phyloP scores from a whole-genome alignment of 257 asterid species.

The Cruciata laevipes region DNA sequence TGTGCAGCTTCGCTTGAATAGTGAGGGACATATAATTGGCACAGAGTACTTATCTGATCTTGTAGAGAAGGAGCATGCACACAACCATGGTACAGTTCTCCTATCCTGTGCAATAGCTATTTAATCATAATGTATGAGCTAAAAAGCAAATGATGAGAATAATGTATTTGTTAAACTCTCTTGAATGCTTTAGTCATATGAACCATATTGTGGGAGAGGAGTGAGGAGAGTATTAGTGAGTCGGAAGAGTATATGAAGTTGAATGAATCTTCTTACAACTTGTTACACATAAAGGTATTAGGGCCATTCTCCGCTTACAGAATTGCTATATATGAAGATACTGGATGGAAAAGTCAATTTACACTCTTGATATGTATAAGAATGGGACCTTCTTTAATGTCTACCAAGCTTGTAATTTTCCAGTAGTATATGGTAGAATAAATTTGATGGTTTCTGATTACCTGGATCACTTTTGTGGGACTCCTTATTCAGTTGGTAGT shows the following conservation, averaged over 20 bases:
- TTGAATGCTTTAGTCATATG: background rate
- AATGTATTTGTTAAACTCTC: background rate
- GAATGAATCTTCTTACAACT: background rate
- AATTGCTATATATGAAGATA: no score
- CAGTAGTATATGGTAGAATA: background rate
- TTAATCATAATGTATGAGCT: background rate
- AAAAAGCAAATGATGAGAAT: background rate
- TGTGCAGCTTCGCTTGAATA: constrained; percentile 84
- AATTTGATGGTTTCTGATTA: background rate
- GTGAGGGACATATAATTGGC: constrained; percentile 69
- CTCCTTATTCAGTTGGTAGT: background rate
- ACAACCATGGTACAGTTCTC: constrained; percentile 69
- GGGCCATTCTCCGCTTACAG: background rate
- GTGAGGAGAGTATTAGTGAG: background rate
- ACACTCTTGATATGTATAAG: no score
- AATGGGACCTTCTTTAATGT: no score
- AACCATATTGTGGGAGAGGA: background rate
- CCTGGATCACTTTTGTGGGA: background rate
- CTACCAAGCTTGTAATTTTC: no score
- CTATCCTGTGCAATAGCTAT: background rate
- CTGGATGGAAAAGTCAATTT: no score
- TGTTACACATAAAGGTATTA: background rate
- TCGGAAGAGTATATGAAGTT: background rate
- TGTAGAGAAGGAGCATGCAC: constrained; percentile 83
- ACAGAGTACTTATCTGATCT: constrained; percentile 90